Evolutionary conservation across 2,329 filamentous ascomycete species (phyloP), one percentile per base, ranked within the genome.

Genomic region (Sarocladiaceae sp.): DNA sequence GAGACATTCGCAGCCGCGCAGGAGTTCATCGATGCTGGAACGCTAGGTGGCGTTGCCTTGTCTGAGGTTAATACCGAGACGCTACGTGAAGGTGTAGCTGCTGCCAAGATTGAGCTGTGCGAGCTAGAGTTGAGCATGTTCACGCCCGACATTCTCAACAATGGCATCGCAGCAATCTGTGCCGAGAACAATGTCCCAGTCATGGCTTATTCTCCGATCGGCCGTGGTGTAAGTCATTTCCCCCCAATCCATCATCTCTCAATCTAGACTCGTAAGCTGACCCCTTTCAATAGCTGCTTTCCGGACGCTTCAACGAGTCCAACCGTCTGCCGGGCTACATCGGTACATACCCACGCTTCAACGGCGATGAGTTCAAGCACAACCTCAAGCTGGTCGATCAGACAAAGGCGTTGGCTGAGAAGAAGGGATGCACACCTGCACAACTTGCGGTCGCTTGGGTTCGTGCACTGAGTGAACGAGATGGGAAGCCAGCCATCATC

Each of bases 181-280:
- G 75, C 72, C 0, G 76, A 92, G 62, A 67, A 87, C 42, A 71
- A 75, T 44, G 90, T 93, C 54, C 84, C 86, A 0, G 70, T 92
- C 46, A 68, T 90, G 31, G 86, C 85, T 0, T 92, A 90, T 68
- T 86, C 84, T 40, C 88, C 88, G 1, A 72, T 91, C 0, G 84
- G 87, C 4, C 72, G 79, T 23, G 77, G 77, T 2, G 70, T 73
- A 63, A 60, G 69, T 64, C 8, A 15, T 10, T 17, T 29, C 36
- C 13, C 35, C 28, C 36, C 20, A 28, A 31, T 42, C 25, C 23
- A 20, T 23, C 46, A 40, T 28, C 2, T 17, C 36, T 4, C 60
- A 56, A 52, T 50, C 46, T 55, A 8, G 29, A 40, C 11, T 22
- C 40, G n/a, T 28, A 46, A 10, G 37, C 22, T 22, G 6, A 8